These are phyloP conservation scores for Centaurea solstitialis DNA, from an alignment of 129 eudicot species.

Conservation along the genomic window DNA sequence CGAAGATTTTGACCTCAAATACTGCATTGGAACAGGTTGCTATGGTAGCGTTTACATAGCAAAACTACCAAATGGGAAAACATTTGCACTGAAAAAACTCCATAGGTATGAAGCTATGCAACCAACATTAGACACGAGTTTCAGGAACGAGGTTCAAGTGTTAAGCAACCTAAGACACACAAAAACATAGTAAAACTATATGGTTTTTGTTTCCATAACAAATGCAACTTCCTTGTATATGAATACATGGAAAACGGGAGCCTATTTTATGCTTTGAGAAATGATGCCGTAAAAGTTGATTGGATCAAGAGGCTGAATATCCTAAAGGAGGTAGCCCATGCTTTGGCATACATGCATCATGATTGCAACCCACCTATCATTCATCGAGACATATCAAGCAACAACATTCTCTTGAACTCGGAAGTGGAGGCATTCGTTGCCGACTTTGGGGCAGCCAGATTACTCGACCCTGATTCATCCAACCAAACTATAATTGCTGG, in stretches of 20 bases:
- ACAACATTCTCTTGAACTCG: slow-evolving; percentile 36
- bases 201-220: slow-evolving; percentile 38
- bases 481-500: slow-evolving; percentile 27
- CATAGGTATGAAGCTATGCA: slow-evolving; percentile 23
- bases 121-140: slow-evolving; percentile 23
- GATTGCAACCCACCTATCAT: slow-evolving; percentile 37
- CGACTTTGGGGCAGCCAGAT: slow-evolving; percentile 44
- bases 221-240: slow-evolving; percentile 39
- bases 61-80: slow-evolving; percentile 24
- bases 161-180: slow-evolving; percentile 36
- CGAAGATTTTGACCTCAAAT: slow-evolving; percentile 38
- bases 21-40: slow-evolving; percentile 46
- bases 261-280: slow-evolving; percentile 23
- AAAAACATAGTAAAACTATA: slow-evolving; percentile 30
- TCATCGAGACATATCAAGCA: slow-evolving; percentile 49
- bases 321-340: slow-evolving; percentile 36
- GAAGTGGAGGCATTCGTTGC: slow-evolving; percentile 35
- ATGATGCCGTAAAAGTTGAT: slow-evolving; percentile 14
- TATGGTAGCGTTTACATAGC: slow-evolving; percentile 43
- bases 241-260: slow-evolving; percentile 48
- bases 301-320: slow-evolving; percentile 43
- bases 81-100: slow-evolving; percentile 43
- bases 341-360: slow-evolving; percentile 48
- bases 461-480: slow-evolving; percentile 31
- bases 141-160: slow-evolving; percentile 28